Evolutionary conservation across 2,329 filamentous ascomycete genomes (phyloP), one percentile per base, ranked within the genome.

Genomic region (Botryotinia narcissicola): DNA sequence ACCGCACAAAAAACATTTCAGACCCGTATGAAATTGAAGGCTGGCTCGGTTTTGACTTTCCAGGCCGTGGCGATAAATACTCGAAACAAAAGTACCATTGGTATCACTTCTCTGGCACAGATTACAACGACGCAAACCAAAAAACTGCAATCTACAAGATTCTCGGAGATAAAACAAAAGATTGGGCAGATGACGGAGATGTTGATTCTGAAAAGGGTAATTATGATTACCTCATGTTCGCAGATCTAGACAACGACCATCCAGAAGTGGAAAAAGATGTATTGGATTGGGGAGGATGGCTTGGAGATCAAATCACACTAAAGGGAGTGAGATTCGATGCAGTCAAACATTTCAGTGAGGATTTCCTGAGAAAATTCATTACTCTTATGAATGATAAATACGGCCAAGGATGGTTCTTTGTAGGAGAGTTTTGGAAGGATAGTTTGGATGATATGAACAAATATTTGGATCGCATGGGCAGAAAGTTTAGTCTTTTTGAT

Each of bases 211-310:
- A 92, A 80, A 86, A 89, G 75, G 91, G 91, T 12, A 93, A 93
- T 78, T 90, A 87, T 60, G 89, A 91, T 80, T 93, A 90, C 78
- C 85, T 93, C 25, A 92, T 93, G 89, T 93, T 92, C 77, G 88
- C 89, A 9, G 89, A 93, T 80, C 81, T 93, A 57, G 91, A 93
- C 80, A 91, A 91, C 80, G 81, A 83, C 3, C 86, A 92, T 73
- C 84, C 85, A 0, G 91, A 92, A 76, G 91, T 93, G 16, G 84
- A 85, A 48, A 81, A 86, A 6, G 92, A 93, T 76, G 86, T 93
- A 6, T 83, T 90, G 71, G 84, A 86, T 69, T 93, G 91, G 92
- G 89, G 89, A 2, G 83, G 86, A 7, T 94, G 92, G 92, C 84
- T 94, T 73, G 86, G 87, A 1, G 83, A 87, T 9, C 84, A 90